phyloP scores from a whole-genome alignment of 495 filamentous ascomycete species.

The Filosporella fistucella region DNA sequence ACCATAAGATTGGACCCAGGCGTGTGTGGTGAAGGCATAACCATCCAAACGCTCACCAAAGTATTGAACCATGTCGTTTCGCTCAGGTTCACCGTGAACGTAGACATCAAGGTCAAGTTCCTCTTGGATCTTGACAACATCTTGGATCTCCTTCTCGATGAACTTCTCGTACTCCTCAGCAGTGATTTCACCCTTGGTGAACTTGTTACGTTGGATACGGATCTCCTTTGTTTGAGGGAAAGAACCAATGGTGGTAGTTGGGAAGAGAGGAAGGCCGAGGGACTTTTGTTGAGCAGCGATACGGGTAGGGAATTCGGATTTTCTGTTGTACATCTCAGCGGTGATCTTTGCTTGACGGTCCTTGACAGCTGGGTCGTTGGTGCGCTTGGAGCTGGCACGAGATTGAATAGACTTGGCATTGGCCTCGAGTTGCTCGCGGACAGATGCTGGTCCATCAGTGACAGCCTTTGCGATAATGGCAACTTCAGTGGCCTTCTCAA shows the following conservation, averaged over 20 bases:
- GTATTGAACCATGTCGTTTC: constrained; percentile 99
- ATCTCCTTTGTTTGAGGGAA: constrained; percentile 99
- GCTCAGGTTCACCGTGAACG: constrained; percentile 98
- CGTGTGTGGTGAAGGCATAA: constrained; percentile 98
- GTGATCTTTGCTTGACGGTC: constrained; percentile 86
- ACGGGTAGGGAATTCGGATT: constrained; percentile 77
- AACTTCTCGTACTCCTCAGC: constrained; percentile 91
- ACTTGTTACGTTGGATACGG: constrained; percentile 90
- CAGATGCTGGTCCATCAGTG: constrained; percentile 80
- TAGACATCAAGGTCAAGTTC: constrained; percentile 94
- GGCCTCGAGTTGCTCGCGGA: constrained; percentile 81
- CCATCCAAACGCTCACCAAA: constrained; percentile 95
- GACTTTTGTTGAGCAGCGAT: constrained; percentile 80
- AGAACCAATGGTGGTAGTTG: constrained; percentile 97
- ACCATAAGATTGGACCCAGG: constrained; percentile 97
- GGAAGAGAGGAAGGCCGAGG: constrained; percentile 92
- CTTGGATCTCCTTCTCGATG: constrained; percentile 95
- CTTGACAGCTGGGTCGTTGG: constrained; percentile 95
- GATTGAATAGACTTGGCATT: constrained; percentile 88
- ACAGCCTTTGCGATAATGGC: constrained; percentile 94
- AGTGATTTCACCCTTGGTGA: constrained; percentile 96
- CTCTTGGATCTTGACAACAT: constrained; percentile 92
- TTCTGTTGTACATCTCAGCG: constrained; percentile 80
- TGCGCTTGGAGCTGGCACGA: constrained; percentile 85
- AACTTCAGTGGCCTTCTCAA: constrained; percentile 89